Percentiles rank a stretch among this genome's conserved stretches.
These are phyloP conservation scores for Linanthus parryae DNA, from an alignment of 148 eudicot genomes.

Conservation along the genomic window DNA sequence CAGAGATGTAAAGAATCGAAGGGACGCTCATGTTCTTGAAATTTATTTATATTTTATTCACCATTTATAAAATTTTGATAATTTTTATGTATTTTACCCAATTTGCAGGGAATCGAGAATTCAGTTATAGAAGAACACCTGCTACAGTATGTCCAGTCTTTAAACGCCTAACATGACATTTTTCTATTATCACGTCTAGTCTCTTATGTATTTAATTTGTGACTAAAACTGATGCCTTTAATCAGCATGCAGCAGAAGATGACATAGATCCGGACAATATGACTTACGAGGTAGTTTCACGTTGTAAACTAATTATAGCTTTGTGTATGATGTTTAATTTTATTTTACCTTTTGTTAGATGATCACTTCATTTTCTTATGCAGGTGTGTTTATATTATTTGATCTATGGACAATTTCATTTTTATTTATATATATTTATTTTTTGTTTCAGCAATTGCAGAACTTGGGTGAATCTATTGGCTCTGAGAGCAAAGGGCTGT, in stretches of 20 bases:
- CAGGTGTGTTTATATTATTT: no score
- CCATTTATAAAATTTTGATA: not conserved
- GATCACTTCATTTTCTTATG: not conserved
- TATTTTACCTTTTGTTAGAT: not conserved
- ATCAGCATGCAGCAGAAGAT: constrained; percentile 34
- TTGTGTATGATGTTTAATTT: not conserved
- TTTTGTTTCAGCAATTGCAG: no score
- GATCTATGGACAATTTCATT: not conserved
- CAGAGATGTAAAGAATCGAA: no score
- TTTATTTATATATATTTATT: constrained; percentile 2
- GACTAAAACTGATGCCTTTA: constrained; percentile 24
- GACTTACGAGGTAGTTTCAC: constrained; percentile 57
- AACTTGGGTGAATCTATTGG: no score
- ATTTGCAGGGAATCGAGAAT: constrained; percentile 25
- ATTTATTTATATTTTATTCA: constrained; percentile 1
- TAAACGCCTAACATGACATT: not conserved
- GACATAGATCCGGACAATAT: constrained; percentile 55
- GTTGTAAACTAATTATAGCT: not conserved
- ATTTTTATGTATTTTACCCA: constrained; percentile 1
- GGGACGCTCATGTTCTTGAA: no score
- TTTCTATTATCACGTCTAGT: not conserved
- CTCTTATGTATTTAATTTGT: constrained; percentile 2
- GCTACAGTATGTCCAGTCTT: constrained; percentile 25
- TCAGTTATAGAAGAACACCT: constrained; percentile 22
- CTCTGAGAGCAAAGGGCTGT: no score